Evolutionary conservation across 805 yeast genomes (phyloP).

Genomic region (Debaryomyces tyrocola): DNA sequence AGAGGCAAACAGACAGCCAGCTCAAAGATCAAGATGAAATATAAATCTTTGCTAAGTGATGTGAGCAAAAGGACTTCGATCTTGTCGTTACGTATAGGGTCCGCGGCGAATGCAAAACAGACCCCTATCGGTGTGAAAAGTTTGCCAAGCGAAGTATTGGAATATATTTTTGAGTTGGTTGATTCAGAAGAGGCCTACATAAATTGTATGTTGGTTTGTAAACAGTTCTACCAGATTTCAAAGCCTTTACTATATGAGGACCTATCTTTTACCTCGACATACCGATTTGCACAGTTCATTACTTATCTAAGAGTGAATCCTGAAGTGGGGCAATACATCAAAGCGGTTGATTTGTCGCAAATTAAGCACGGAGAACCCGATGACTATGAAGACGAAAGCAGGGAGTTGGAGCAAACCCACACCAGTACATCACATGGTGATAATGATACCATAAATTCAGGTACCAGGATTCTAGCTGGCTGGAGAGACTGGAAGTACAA

Average conservation of each 20-base stretch:
- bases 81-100: slow-evolving; percentile 21
- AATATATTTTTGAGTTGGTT: slow-evolving; percentile 35
- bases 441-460: slow-evolving; percentile 7
- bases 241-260: slow-evolving; percentile 54
- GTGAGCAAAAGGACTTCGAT: slow-evolving; percentile 44
- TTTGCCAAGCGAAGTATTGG: slow-evolving; percentile 47
- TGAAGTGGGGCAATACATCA: slow-evolving; percentile 56
- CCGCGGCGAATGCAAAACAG: neutral
- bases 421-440: neutral
- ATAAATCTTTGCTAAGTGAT: slow-evolving; percentile 48
- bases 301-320: slow-evolving; percentile 60
- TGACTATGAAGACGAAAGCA: slow-evolving; percentile 9
- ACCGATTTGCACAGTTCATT: slow-evolving; percentile 78
- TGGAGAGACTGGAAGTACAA: slow-evolving; percentile 93
- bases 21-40: slow-evolving; percentile 35
- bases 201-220: slow-evolving; percentile 50
- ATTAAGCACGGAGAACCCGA: slow-evolving; percentile 35
- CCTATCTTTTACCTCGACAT: slow-evolving; percentile 66
- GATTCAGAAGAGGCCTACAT: slow-evolving; percentile 34
- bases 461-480: slow-evolving; percentile 56
- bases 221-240: slow-evolving; percentile 49
- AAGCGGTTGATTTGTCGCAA: slow-evolving; percentile 56
- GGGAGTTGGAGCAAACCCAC: slow-evolving; percentile 1
- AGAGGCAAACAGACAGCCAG: neutral
- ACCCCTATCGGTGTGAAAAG: slow-evolving; percentile 18